Evolutionary conservation across 2,329 filamentous ascomycete genomes (phyloP), one percentile per base, ranked within the genome.

Genomic region (Tolypocladium pustulatum): DNA sequence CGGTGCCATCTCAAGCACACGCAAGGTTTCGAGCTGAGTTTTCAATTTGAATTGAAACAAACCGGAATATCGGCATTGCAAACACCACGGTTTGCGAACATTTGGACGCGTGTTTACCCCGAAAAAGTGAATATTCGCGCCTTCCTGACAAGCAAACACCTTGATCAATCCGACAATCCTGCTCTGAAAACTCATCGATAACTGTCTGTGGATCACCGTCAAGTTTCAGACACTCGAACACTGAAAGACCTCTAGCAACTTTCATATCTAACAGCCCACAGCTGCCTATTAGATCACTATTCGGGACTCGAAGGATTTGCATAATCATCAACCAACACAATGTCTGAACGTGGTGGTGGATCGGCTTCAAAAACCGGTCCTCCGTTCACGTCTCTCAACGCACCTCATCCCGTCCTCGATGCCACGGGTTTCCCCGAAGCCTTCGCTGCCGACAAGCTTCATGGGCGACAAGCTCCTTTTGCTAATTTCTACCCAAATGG

Each of bases 401-500:
- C 62, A 55, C 58, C 60, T 36, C 61, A 65, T 41, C 55, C 61
- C 7, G 53, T 63, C 22, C 53, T 60, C n/a, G 54, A 63, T 20
- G 51, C 63, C 10, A 55, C 61, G 30, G 22, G 37, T 8, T 63
- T 67, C 25, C 58, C 63, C 27, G 61, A 68, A 34, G 60, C 66
- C 13, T 51, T 64, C n/a, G 67, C 65, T 22, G 56, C 62, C 30
- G 60, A 65, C 36, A 66, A 65, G 3, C 65, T 67, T 15, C 59
- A 60, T 2, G 65, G 61, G n/a, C 56, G 68, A 46, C 65, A 64
- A 32, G 63, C 62, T 20, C 58, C 60, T 8, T 74, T 73, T 55
- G 59, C 60, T 1, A 63, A 66, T 17, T 67, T 68, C 55, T 76
- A 75, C 30, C 73, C 74, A 3, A 67, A 67, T 57, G 73, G 72